These are phyloP conservation scores for Hypoxylon sp. DNA, from an alignment of 2,329 filamentous ascomycete species.

Conservation along the genomic window DNA sequence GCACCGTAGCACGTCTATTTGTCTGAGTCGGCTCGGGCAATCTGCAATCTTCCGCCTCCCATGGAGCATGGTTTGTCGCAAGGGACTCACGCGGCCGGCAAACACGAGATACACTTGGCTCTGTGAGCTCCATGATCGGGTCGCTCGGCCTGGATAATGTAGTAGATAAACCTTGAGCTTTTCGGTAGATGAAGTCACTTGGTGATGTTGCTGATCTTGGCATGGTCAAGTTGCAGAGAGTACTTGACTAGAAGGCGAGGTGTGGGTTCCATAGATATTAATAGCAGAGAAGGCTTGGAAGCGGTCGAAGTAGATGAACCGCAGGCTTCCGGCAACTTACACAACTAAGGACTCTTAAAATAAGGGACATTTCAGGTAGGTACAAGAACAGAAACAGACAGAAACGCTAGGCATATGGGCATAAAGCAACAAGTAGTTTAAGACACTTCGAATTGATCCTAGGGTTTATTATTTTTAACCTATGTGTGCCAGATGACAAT, in stretches of 20 bases:
- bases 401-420: constrained; percentile 23
- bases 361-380: constrained; percentile 22
- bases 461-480: constrained; percentile 45
- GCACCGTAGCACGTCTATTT: constrained; percentile 7
- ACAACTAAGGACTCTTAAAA: constrained; percentile 10
- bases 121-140: constrained; percentile 13
- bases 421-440: constrained; percentile 17
- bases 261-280: constrained; percentile 23
- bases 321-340: constrained; percentile 28
- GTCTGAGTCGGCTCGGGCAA: not conserved
- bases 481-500: constrained; percentile 84
- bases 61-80: not conserved
- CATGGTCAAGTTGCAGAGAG: constrained; percentile 23
- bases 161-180: constrained; percentile 7
- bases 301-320: not conserved
- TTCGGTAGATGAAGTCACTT: constrained; percentile 42
- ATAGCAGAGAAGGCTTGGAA: constrained; percentile 12
- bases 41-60: constrained; percentile 2
- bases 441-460: constrained; percentile 30
- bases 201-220: constrained; percentile 35
- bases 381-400: constrained; percentile 31
- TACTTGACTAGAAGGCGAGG: not conserved
- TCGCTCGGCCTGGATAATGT: not conserved
- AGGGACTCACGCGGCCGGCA: constrained; percentile 7
- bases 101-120: not conserved